Evolutionary conservation across 768 basidiomycete species (phyloP).

Genomic region (Rubroboletus pulcherrimus): DNA sequence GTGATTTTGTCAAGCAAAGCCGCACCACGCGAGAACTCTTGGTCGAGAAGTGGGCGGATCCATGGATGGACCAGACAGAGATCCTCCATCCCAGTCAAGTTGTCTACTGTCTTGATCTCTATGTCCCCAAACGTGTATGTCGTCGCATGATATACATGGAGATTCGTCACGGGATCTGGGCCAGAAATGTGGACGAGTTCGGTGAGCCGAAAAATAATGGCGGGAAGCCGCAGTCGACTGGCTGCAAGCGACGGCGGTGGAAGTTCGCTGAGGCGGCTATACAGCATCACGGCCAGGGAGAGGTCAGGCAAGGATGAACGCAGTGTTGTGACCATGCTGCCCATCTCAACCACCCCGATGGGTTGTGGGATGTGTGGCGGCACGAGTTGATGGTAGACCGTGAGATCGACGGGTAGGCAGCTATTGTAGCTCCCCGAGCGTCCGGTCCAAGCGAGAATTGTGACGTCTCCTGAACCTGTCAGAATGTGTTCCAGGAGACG

Average conservation of each 20-base stretch:
- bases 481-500: conserved; percentile 8
- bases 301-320: neutral
- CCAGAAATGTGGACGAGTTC: neutral
- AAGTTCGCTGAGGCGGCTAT: neutral
- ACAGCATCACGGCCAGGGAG: neutral
- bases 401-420: neutral
- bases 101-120: conserved; percentile 1
- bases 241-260: neutral
- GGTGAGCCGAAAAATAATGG: neutral
- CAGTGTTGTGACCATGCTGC: neutral
- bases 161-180: neutral
- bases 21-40: neutral
- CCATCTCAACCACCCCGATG: neutral
- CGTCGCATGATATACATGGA: neutral
- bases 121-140: neutral
- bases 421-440: neutral
- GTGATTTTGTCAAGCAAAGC: neutral
- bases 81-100: neutral
- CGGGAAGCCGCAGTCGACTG: conserved; percentile 1
- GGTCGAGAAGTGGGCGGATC: conserved; percentile 5
- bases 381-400: neutral
- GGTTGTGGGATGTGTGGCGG: neutral
- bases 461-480: neutral
- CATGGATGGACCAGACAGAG: conserved; percentile 12
- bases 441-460: conserved; percentile 11